Evolutionary conservation across 768 basidiomycete genomes (phyloP), one percentile per base, ranked within the genome.

Genomic region (Calocera viscosa): DNA sequence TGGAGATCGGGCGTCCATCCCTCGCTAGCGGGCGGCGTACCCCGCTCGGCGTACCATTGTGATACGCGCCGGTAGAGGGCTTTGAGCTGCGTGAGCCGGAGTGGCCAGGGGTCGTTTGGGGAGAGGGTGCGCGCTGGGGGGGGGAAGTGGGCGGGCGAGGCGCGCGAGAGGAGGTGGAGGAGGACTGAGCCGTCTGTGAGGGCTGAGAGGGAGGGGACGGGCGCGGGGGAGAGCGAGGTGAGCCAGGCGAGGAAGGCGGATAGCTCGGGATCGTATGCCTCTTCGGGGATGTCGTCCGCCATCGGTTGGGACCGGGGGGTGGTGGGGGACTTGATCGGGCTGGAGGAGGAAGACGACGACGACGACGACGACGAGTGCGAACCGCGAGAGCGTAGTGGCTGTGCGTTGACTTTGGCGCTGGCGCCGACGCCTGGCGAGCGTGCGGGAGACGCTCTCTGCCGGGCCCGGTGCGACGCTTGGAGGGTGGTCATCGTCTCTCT

Each of bases 41-140:
- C 43, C 14, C 30, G 53, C 75, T 93, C 88, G 63, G 86, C 83
- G 71, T 89, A 89, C 75, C 93, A 95, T 73, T 91, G 90, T 1
- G 89, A 91, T 80, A 94, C 88, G 40, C 93, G 83, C 49, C 92
- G 83, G 76, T 91, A 94, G 64, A 94, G 81, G 26, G 88, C 84
- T 73, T 94, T 94, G 68, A 94, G 82, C 10, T 87, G 76, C 75
- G 82, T 87, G 76, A 93, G 91, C 14, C 91, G 85, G 34, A 93
- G 77, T 67, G 93, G 90, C 92, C 92, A 95, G 76, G 91, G 94
- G 72, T 92, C 91, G 12, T 88, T 84, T 1, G 81, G 81, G 66
- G 43, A 40, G 63, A 33, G 17, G 24, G 49, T 60, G 26, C 35
- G 35, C 33, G 64, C 65, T 26, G 28, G 63, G 30, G 38, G 64